phyloP scores from a whole-genome alignment of 306 rosid genomes.

The Quercus gilva region DNA sequence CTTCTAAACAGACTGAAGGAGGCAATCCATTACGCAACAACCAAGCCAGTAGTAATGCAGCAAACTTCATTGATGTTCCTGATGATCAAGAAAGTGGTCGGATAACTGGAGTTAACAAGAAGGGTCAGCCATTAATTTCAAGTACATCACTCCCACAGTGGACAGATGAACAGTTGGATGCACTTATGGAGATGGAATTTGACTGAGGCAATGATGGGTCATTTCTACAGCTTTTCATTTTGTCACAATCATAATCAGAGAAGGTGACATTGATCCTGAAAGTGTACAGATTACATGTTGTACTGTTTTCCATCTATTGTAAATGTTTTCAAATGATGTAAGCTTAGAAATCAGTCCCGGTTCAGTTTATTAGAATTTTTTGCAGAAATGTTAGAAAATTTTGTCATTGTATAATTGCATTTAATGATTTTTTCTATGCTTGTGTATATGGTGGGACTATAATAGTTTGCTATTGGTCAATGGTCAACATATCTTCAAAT shows the following conservation, averaged over 20 bases:
- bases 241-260: neutral
- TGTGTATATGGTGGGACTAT: neutral
- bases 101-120: slow-evolving; percentile 13
- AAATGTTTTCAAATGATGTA: neutral
- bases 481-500: no score
- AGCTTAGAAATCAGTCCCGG: neutral
- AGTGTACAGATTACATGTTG: neutral
- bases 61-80: slow-evolving; percentile 15
- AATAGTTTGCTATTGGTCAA: no score
- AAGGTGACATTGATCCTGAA: slow-evolving; percentile 6
- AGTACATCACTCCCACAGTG: slow-evolving; percentile 49
- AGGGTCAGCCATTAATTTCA: slow-evolving; percentile 22
- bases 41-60: slow-evolving; percentile 24
- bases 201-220: slow-evolving; percentile 36
- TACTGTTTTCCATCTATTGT: neutral
- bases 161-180: slow-evolving; percentile 90
- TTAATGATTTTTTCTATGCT: neutral
- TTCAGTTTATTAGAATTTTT: neutral
- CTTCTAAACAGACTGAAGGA: slow-evolving; percentile 12
- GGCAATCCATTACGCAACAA: slow-evolving; percentile 11
- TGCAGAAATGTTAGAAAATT: neutral
- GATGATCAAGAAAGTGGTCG: slow-evolving; percentile 23
- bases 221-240: neutral
- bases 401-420: neutral
- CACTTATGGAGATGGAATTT: slow-evolving; percentile 50